phyloP scores from a whole-genome alignment of 2,329 filamentous ascomycete genomes.

The Thelonectria rubi region DNA sequence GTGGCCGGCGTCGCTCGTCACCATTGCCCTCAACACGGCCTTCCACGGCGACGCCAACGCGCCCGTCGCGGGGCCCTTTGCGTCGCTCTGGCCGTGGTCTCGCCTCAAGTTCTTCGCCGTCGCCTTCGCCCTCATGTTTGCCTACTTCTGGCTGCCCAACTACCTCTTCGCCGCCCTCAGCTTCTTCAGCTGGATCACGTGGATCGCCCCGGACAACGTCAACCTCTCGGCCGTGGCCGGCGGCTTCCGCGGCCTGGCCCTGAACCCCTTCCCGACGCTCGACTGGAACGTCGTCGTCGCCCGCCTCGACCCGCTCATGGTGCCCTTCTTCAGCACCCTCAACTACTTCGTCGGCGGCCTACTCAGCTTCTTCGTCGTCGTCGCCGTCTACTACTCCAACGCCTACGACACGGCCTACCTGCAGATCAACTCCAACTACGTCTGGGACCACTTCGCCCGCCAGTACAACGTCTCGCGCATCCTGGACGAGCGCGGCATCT shows the following conservation, averaged over 20 bases:
- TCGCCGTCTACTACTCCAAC: slow-evolving; percentile 47
- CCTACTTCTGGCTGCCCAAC: slow-evolving; percentile 64
- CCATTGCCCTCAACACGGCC: slow-evolving; percentile 57
- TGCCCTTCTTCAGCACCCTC: slow-evolving; percentile 50
- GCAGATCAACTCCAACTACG: slow-evolving; percentile 52
- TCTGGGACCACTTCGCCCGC: slow-evolving; percentile 51
- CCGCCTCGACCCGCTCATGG: slow-evolving; percentile 49
- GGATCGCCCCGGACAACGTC: slow-evolving; percentile 58
- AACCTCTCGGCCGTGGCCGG: slow-evolving; percentile 51
- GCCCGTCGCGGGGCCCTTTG: slow-evolving; percentile 42
- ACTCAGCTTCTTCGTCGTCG: slow-evolving; percentile 42
- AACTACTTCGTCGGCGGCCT: slow-evolving; percentile 47
- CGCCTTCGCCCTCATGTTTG: slow-evolving; percentile 57
- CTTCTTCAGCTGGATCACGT: slow-evolving; percentile 62
- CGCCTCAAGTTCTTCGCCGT: slow-evolving; percentile 58
- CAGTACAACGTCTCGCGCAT: slow-evolving; percentile 51
- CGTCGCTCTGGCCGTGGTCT: slow-evolving; percentile 51
- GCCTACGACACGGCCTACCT: slow-evolving; percentile 50
- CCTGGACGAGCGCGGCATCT: slow-evolving; percentile 47
- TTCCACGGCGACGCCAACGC: slow-evolving; percentile 55
- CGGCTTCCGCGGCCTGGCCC: slow-evolving; percentile 49
- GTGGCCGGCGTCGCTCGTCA: slow-evolving; percentile 63
- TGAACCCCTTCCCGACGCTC: slow-evolving; percentile 53
- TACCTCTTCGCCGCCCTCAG: slow-evolving; percentile 59
- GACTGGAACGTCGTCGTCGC: slow-evolving; percentile 54